Conservation (phyloP, 495 filamentous ascomycete species). For the Tuber umbilicatum region DNA sequence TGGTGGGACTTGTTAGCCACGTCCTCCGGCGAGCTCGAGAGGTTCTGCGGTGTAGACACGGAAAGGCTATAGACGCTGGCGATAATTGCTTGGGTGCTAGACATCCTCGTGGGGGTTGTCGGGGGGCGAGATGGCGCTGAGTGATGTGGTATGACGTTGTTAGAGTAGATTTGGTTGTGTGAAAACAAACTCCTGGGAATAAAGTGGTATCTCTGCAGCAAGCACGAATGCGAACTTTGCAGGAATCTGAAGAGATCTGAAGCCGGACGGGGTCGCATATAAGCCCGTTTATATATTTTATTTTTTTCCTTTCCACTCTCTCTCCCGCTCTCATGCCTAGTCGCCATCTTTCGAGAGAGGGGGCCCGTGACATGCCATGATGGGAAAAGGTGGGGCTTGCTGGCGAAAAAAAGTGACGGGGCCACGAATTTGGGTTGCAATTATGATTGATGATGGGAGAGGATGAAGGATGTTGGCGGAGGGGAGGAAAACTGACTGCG, state of each 20-base stretch:
- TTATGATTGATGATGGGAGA: conserved; percentile 14
- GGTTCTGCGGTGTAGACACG: conserved; percentile 24
- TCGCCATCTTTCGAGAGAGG: not conserved
- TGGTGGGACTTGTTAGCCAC: conserved; percentile 35
- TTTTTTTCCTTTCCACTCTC: not conserved
- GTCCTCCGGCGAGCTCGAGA: conserved; percentile 27
- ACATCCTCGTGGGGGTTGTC: conserved; percentile 27
- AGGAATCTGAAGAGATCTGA: conserved; percentile 18
- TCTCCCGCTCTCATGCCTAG: not conserved
- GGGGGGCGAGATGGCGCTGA: conserved; percentile 15
- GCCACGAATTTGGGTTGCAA: not conserved
- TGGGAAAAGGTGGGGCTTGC: not conserved
- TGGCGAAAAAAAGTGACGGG: conserved; percentile 2
- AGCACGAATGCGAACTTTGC: conserved; percentile 14
- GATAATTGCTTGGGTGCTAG: conserved; percentile 28
- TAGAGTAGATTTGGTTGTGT: conserved; percentile 20
- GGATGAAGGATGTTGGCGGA: conserved; percentile 6
- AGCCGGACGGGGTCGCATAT: conserved; percentile 35
- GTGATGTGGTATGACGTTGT: conserved; percentile 25
- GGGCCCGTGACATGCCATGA: not conserved
- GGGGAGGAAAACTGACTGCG: conserved; percentile 23
- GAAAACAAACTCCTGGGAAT: conserved; percentile 16
- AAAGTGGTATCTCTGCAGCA: conserved; percentile 11
- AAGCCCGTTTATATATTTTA: conserved; percentile 20
- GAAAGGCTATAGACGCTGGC: conserved; percentile 35